A percentile compares a stretch with the other conserved stretches of the same genome.
phyloP scores from a whole-genome alignment of 495 filamentous ascomycete genomes.

The Penicillium goetzii region DNA sequence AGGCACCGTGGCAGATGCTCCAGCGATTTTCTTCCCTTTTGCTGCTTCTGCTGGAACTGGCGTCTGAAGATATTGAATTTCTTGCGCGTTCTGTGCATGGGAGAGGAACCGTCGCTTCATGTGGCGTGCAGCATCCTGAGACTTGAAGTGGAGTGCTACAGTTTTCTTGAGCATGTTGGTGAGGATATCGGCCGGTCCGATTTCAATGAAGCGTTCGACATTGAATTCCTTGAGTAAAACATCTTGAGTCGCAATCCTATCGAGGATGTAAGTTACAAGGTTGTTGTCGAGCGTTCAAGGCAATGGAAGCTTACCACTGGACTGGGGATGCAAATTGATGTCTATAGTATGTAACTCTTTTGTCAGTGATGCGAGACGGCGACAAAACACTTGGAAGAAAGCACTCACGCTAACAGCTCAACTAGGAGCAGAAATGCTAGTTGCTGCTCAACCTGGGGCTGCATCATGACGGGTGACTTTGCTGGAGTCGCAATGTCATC shows the following conservation, averaged over 20 bases:
- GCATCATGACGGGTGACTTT: conserved; percentile 65
- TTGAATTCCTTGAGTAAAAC: conserved; percentile 93
- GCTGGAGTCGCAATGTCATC: no score
- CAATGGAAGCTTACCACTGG: conserved; percentile 54
- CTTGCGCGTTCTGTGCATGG: conserved; percentile 98
- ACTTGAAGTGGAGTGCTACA: conserved; percentile 95
- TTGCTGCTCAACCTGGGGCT: conserved; percentile 97
- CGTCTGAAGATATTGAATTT: conserved; percentile 92
- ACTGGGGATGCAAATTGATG: conserved; percentile 97
- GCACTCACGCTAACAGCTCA: conserved; percentile 80
- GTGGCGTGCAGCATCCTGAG: conserved; percentile 93
- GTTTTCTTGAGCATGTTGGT: conserved; percentile 97
- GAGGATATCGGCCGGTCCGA: conserved; percentile 94
- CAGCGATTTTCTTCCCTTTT: conserved; percentile 58
- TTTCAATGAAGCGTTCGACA: conserved; percentile 95
- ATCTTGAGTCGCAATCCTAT: conserved; percentile 96
- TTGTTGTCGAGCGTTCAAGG: background rate
- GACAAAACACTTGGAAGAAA: background rate
- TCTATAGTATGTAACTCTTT: background rate
- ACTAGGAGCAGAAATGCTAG: conserved; percentile 95
- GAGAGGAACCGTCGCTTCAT: conserved; percentile 95
- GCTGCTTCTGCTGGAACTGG: conserved; percentile 67
- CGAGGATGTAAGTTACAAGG: background rate
- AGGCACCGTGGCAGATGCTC: conserved; percentile 52
- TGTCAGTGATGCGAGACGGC: no score